Conservation (phyloP, 352 stramenopile genomes). For the Pythium scleroteichum region DNA sequence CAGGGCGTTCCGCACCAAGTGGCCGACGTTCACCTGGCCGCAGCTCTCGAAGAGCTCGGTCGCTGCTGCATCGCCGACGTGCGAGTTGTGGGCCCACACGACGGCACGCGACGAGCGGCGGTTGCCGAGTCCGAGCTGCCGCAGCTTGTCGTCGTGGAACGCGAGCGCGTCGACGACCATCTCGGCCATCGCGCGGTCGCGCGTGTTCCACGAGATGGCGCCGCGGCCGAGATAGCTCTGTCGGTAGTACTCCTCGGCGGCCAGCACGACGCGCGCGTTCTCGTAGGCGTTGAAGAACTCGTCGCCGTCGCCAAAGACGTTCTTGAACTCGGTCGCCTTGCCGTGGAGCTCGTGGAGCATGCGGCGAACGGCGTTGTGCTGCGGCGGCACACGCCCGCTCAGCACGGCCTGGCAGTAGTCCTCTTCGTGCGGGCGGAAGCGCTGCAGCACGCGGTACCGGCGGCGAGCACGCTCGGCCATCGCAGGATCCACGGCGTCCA, state of each 20-base stretch:
- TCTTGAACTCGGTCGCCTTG: conserved; percentile 32
- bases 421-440: conserved; percentile 33
- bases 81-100: conserved; percentile 44
- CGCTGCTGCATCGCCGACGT: conserved; percentile 32
- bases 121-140: conserved; percentile 7
- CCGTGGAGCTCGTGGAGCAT: conserved; percentile 33
- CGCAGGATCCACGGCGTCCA: conserved; percentile 31
- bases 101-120: conserved; percentile 17
- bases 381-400: conserved; percentile 20
- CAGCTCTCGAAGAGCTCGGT: conserved; percentile 27
- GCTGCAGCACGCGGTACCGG: conserved; percentile 28
- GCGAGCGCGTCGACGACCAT: conserved; percentile 33
- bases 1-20: conserved; percentile 31
- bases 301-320: conserved; percentile 35
- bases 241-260: conserved; percentile 39
- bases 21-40: conserved; percentile 36
- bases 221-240: conserved; percentile 31
- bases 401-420: conserved; percentile 29
- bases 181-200: conserved; percentile 35
- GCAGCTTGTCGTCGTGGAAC: conserved; percentile 37
- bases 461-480: conserved; percentile 31
- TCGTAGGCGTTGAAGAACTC: conserved; percentile 41
- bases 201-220: conserved; percentile 35
- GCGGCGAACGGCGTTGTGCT: conserved; percentile 27
- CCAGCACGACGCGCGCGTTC: conserved; percentile 35